These are phyloP conservation scores for Peronosclerospora sorghi DNA, from an alignment of 352 stramenopile species.

Conservation along the genomic window DNA sequence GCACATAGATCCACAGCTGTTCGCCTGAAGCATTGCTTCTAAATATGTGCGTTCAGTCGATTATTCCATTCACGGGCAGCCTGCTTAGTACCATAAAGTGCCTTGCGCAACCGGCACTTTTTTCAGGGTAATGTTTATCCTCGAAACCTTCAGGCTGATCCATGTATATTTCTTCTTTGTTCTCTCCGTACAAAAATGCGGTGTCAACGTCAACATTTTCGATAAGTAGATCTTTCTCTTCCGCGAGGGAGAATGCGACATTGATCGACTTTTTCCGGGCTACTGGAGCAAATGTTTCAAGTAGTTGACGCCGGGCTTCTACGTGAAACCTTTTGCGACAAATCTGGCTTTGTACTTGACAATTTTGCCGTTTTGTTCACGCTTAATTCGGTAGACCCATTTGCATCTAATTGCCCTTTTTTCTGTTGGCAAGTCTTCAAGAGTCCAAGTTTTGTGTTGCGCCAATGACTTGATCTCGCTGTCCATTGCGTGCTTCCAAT, in stretches of 20 bases:
- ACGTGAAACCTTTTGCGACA: neutral
- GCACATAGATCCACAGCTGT: constrained; percentile 1
- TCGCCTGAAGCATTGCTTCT: neutral
- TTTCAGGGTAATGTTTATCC: neutral
- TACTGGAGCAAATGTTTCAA: neutral
- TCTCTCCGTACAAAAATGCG: constrained; percentile 13
- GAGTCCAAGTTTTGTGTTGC: neutral
- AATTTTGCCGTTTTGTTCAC: neutral
- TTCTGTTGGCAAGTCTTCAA: neutral
- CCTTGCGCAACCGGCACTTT: neutral
- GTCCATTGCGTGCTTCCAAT: neutral
- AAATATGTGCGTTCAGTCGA: constrained; percentile 2
- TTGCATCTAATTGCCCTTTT: neutral
- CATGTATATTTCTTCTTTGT: constrained; percentile 19
- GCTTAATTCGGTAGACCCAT: neutral
- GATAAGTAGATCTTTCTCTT: constrained; percentile 1
- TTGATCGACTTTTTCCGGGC: neutral
- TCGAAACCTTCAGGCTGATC: constrained; percentile 6
- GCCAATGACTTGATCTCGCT: neutral
- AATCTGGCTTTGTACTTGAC: neutral
- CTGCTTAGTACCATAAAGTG: constrained; percentile 2
- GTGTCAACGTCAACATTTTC: constrained; percentile 18
- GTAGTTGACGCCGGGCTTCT: neutral
- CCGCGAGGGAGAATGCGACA: neutral
- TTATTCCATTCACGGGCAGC: constrained; percentile 3